Evolutionary conservation across 805 yeast species (phyloP), one percentile per base, ranked within the genome.

Genomic region (Teunomyces aglyptinius): DNA sequence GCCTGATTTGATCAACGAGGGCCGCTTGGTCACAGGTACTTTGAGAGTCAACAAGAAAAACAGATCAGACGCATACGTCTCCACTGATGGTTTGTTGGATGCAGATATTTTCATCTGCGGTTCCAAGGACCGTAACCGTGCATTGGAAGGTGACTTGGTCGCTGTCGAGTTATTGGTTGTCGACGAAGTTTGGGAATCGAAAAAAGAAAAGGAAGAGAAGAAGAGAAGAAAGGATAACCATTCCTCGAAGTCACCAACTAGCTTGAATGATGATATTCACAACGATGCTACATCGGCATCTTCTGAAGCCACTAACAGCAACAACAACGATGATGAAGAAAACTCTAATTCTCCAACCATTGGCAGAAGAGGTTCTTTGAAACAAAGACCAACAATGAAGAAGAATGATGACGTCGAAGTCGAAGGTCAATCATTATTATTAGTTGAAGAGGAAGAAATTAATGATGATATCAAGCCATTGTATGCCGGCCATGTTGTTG

Each of bases 61-160:
- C 65, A 78, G 99, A 58, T 89, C 97, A 1, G 98, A 94, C 68
- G 99, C 99, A 0, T 94, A 95, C 68, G 98, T 94, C n/a, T 83
- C 96, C 5, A 92, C 98, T 0, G 97, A 91, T 64, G 97, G 97
- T 1, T 78, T 91, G 27, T 77, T 94, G 52, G 99, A 94, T 67
- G 96, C 99, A 0, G 99, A 94, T 66, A 89, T 94, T 50, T 94
- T 90, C 61, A 94, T 94, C 54, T 94, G 98, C 72, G 99, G 99
- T 8, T 91, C 98, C 8, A 94, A 94, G 65, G 99, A 94, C 68
- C 86, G 99, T 65, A 94, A 94, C 67, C 83, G 99, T 64, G 98
- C 99, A 2, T 73, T 94, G 45, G 99, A 94, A 67, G 97, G 97
- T 47, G 99, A 94, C 64, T 71, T 89, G 43, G 99, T 94, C 33